Base-by-base conservation (phyloP, 371 early-diverging fungal genomes). In the Syncephalastrum sp. region DNA sequence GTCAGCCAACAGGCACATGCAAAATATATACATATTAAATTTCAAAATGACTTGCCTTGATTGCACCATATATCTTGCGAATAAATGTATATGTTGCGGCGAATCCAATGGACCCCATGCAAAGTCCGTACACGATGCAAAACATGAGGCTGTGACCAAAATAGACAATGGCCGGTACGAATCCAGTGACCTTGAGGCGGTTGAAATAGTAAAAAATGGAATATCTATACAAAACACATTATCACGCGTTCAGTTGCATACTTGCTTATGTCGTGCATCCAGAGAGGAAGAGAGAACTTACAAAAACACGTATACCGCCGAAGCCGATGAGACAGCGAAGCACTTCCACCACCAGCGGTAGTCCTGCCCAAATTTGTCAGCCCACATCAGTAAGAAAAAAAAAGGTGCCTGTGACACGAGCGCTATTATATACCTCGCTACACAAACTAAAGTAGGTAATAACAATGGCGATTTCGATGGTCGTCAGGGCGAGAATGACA, bases 391-490 rank as follows among this genome's bases (percentile, higher is more conserved):
- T 5, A 4, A 15, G 10, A 33, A 33, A 33, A 33, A 33, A 10
- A 10, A 33, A 29, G 7, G 29, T 29, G 7, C 12, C 0, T 33
- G 38, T 33, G 38, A 33, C 38, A 45, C 25, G 43, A 15, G 23
- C 23, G 16, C 41, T 23, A n/a, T 42, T 2, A 14, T 42, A 4
- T 68, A 82, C 86, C 85, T 93, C 94, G 23, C 85, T 68, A 57
- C 92, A 92, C 46, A 96, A 72, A 48, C 88, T 90, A 82, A 96
- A 92, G 74, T 96, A 96, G n/a, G 84, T 85, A 68, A 94, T 74
- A 59, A 96, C 74, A 50, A 96, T 82, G n/a, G 95, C 82, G 44
- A 95, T 91, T 68, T 93, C 89, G 19, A 88, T 81, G 24, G 91
- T 91, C 1, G 94, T 94, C 38, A 94, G 53, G 19, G 88, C 73